Conservation (phyloP, 352 stramenopile species). For the Phytophthora idaei region DNA sequence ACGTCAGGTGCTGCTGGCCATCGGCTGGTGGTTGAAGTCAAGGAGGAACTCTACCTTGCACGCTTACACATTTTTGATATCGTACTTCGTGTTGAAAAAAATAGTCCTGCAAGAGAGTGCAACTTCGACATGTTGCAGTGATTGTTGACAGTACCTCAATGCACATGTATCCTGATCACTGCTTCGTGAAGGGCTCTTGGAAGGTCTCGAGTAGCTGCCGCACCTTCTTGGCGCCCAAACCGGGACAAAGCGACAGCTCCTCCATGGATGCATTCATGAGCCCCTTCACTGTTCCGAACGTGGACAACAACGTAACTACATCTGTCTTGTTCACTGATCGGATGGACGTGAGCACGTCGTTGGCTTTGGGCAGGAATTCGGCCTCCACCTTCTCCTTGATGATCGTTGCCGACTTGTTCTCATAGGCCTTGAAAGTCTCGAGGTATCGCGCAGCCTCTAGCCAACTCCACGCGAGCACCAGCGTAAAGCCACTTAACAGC, state of each 20-base stretch:
- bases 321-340: constrained; percentile 97
- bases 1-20: constrained; percentile 19
- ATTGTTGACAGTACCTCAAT: constrained; percentile 36
- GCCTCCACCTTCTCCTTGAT: constrained; percentile 95
- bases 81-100: constrained; percentile 18
- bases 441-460: constrained; percentile 95
- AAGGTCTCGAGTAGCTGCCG: constrained; percentile 93
- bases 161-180: constrained; percentile 19
- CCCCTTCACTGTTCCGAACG: constrained; percentile 90
- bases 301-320: constrained; percentile 90
- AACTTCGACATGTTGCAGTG: constrained; percentile 6
- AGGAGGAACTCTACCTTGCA: not conserved
- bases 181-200: constrained; percentile 91
- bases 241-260: constrained; percentile 93
- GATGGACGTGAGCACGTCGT: constrained; percentile 91
- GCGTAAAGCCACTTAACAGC: constrained; percentile 91
- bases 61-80: constrained; percentile 20
- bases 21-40: constrained; percentile 5
- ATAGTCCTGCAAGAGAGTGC: constrained; percentile 3
- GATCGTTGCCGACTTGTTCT: constrained; percentile 93
- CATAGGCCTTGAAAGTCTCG: constrained; percentile 96
- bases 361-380: constrained; percentile 90
- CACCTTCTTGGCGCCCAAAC: constrained; percentile 96
- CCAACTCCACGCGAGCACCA: constrained; percentile 95
- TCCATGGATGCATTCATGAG: constrained; percentile 93